These are phyloP conservation scores for Acacia pycnantha DNA, from an alignment of 331 rosid species.

Conservation along the genomic window DNA sequence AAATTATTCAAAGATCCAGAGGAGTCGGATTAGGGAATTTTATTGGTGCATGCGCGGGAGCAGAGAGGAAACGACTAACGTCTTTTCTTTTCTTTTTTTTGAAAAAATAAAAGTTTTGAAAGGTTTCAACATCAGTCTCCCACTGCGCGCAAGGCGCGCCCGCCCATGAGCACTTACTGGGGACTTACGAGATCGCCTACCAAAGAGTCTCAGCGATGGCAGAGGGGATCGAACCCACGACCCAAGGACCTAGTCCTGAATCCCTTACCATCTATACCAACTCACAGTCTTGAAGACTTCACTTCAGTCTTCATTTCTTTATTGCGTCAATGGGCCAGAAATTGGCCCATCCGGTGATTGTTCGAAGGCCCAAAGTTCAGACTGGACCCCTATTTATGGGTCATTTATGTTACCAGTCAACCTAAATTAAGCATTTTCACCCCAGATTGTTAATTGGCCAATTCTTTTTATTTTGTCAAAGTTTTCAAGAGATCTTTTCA, in stretches of 20 bases:
- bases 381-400: not conserved
- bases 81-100: too few species aligned
- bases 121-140: too few species aligned
- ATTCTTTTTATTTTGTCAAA: not conserved
- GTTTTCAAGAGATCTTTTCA: not conserved
- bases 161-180: too few species aligned
- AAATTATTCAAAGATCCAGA: constrained; percentile 57
- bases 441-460: not conserved
- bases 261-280: too few species aligned
- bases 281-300: not conserved
- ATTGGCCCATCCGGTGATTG: not conserved
- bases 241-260: too few species aligned
- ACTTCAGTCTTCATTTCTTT: not conserved
- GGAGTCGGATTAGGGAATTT: constrained; percentile 64
- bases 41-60: not conserved
- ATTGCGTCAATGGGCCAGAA: not conserved
- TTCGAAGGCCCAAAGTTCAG: not conserved
- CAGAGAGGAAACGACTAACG: too few species aligned
- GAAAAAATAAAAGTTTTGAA: too few species aligned
- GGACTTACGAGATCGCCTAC: too few species aligned
- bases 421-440: not conserved
- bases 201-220: too few species aligned
- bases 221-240: too few species aligned
- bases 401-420: not conserved
- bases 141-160: too few species aligned